Base-by-base conservation (phyloP, 139 green algal species). In the Prasinococcaceae sp. region DNA sequence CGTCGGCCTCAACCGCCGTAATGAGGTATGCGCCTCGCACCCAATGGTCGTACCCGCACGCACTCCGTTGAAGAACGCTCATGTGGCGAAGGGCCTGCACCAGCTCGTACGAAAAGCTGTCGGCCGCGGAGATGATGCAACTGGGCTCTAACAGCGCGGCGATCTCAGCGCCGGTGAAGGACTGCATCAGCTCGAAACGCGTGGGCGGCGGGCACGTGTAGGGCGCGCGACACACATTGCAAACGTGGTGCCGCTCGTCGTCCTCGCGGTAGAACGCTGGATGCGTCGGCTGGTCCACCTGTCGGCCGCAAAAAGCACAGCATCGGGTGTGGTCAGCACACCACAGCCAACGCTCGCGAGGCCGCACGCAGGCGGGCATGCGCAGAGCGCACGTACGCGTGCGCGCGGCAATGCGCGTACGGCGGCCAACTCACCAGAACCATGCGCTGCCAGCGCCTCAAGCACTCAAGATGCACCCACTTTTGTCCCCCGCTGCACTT, bases 201-300 rank as follows among this genome's bases (percentile, higher is more conserved):
- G 43, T 63, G 19, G 55, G 55, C 20, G 55, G 55, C 3, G 55
- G 28, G 30, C 28, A 54, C 2, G 35, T 55, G 24, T 55, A 63
- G n/a, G 23, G 27, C 0, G n/a, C 43, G 12, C 17, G 28, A 19
- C 55, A 63, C 4, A 63, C 55, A 8, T 48, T 48, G 30, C 55
- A 63, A 24, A 26, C 17, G 41, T 49, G 33, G 14, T 54, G 30
- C 2, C 55, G 29, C 6, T 41, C 28, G 30, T 63, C 55, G 30
- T 55, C 43, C 30, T 55, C n/a, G n/a, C n/a, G n/a, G 20, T 55
- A 63, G 37, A 55, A 63, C 1, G 44, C 44, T 2, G 55, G 55
- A 28, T 63, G 55, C 24, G 55, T 63, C 23, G 55, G 55, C 32
- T 63, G 55, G n/a, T n/a, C n/a, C n/a, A n/a, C n/a, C n/a, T n/a